Conservation (phyloP, 495 filamentous ascomycete species). For the Lichenothelia convexa region DNA sequence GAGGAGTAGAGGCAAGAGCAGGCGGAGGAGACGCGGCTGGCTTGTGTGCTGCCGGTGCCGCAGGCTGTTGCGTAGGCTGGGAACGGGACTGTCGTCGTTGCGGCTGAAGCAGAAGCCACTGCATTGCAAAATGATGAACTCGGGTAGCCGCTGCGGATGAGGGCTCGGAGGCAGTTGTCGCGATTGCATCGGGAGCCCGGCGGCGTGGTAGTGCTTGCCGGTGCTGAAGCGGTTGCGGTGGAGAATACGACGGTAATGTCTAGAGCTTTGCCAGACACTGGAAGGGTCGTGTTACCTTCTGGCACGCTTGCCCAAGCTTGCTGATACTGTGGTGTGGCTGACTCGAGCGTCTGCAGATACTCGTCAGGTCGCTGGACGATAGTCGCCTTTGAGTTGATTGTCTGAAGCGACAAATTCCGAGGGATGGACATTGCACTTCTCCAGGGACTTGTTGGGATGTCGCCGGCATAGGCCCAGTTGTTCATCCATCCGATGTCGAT, state of each 20-base stretch:
- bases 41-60: background rate
- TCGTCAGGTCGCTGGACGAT: slow-evolving; percentile 16
- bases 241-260: slow-evolving; percentile 15
- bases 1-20: no score
- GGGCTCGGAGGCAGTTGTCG: no score
- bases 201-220: no score
- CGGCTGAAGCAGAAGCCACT: no score
- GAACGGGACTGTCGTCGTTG: no score
- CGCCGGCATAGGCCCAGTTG: slow-evolving; percentile 1
- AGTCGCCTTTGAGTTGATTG: slow-evolving; percentile 7
- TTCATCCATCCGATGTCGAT: background rate
- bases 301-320: background rate
- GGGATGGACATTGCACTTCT: slow-evolving; percentile 1
- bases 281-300: slow-evolving; percentile 9
- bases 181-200: no score
- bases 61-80: no score
- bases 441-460: slow-evolving; percentile 11
- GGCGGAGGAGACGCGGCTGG: no score
- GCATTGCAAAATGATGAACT: no score
- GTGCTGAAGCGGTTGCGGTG: no score
- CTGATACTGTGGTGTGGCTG: background rate
- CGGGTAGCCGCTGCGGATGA: no score
- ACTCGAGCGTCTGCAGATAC: slow-evolving; percentile 8
- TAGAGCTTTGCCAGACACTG: slow-evolving; percentile 10
- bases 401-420: slow-evolving; percentile 8